Percentiles rank a stretch among this genome's conserved stretches.
Evolutionary conservation across 225 moss, liverwort and hornwort species (phyloP).

Genomic region (Bryum argenteum): DNA sequence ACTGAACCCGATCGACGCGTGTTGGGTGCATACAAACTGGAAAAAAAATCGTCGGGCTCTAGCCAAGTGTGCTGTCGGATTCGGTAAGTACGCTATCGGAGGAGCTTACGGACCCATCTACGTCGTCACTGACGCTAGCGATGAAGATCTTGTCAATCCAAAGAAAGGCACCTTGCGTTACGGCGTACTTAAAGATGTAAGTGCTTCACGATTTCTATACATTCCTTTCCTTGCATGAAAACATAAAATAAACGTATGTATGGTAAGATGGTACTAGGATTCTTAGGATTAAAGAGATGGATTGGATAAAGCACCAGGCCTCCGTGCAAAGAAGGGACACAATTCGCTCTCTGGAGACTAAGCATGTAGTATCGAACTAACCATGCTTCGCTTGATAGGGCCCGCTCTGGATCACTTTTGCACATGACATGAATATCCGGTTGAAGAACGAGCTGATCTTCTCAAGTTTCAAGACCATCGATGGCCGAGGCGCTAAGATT

Average conservation of each 20-base stretch:
- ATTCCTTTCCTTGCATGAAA: background rate
- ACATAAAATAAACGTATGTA: too few relatives aligned
- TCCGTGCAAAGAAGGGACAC: too few relatives aligned
- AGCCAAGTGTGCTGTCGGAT: slow-evolving; percentile 46
- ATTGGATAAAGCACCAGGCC: too few relatives aligned
- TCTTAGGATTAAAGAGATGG: too few relatives aligned
- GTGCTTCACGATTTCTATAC: background rate
- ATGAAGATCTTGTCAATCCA: slow-evolving; percentile 40
- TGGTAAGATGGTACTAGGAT: too few relatives aligned
- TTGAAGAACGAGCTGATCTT: slow-evolving; percentile 47
- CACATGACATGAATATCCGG: slow-evolving; percentile 39
- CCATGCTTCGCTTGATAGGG: slow-evolving; percentile 4
- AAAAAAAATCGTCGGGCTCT: slow-evolving; percentile 32
- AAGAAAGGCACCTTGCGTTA: slow-evolving; percentile 41
- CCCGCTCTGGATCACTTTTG: slow-evolving; percentile 51
- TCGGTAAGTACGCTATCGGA: slow-evolving; percentile 40
- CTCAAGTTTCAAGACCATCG: slow-evolving; percentile 49
- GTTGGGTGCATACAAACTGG: slow-evolving; percentile 47
- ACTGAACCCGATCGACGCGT: slow-evolving; percentile 48
- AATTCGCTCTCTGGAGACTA: too few relatives aligned
- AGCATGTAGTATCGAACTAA: too few relatives aligned
- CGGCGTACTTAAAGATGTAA: slow-evolving; percentile 38
- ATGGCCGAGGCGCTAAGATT: slow-evolving; percentile 44
- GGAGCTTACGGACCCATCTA: slow-evolving; percentile 42
- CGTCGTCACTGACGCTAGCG: slow-evolving; percentile 39